Conservation (phyloP, 2,329 filamentous ascomycete genomes). For the Cercospora sp. region DNA sequence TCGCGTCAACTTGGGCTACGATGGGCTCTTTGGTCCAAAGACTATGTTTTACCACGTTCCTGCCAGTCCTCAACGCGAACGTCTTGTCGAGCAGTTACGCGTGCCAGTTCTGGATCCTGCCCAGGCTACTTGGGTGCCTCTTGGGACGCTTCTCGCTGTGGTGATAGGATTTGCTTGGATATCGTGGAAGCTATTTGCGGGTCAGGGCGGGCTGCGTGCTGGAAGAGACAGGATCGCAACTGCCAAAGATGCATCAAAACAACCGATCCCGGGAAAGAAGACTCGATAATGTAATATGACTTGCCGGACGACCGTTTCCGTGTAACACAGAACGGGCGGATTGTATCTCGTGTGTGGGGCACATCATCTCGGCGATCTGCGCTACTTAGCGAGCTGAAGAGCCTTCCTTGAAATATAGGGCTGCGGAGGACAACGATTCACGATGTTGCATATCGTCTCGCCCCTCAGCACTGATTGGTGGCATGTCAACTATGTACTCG, state of each 20-base stretch:
- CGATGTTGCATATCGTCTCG: not conserved
- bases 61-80: slow-evolving; percentile 30
- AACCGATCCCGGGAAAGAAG: not conserved
- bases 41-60: slow-evolving; percentile 79
- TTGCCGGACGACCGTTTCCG: not conserved
- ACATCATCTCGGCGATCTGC: not conserved
- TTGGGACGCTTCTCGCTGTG: slow-evolving; percentile 47
- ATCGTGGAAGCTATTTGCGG: slow-evolving; percentile 42
- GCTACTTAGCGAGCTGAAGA: not conserved
- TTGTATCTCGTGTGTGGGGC: not conserved
- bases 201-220: not conserved
- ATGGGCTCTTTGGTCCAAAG: slow-evolving; percentile 70
- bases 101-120: slow-evolving; percentile 47
- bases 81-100: slow-evolving; percentile 25
- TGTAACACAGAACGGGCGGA: not conserved
- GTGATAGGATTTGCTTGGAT: slow-evolving; percentile 48
- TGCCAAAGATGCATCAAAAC: not conserved
- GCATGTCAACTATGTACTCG: not conserved
- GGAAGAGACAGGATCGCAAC: not conserved
- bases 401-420: not conserved
- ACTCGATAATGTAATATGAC: not conserved
- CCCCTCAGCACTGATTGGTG: not conserved
- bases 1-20: slow-evolving; percentile 78
- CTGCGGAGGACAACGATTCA: not conserved
- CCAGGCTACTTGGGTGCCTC: slow-evolving; percentile 41